These are phyloP conservation scores for Phaffomyces antillensis DNA, from an alignment of 805 yeast genomes.

Conservation along the genomic window DNA sequence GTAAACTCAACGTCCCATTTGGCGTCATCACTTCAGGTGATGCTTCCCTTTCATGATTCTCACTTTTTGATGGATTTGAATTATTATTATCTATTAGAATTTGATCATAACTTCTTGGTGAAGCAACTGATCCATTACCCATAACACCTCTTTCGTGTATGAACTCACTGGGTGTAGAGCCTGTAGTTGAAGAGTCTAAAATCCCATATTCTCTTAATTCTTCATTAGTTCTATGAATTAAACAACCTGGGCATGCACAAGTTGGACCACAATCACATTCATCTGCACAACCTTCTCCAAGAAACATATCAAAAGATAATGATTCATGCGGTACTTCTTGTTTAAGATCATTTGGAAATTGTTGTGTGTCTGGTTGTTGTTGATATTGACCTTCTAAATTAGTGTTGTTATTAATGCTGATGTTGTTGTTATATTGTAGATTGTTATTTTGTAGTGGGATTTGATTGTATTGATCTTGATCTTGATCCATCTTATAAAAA, in stretches of 20 bases:
- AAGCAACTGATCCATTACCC: not conserved
- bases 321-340: not conserved
- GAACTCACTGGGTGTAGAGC: constrained; percentile 12
- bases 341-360: not conserved
- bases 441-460: too few species aligned
- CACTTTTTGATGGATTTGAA: too few species aligned
- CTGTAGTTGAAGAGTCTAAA: constrained; percentile 13
- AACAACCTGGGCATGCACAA: constrained; percentile 22
- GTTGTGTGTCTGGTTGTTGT: not conserved
- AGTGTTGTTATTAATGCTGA: too few species aligned
- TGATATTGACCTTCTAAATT: not conserved
- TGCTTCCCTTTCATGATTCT: not conserved
- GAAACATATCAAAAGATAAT: constrained; percentile 15
- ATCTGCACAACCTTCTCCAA: constrained; percentile 18
- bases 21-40: not conserved
- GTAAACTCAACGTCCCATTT: not conserved
- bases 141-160: not conserved
- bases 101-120: not conserved
- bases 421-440: not conserved
- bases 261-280: constrained; percentile 22
- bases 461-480: not conserved
- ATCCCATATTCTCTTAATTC: constrained; percentile 20
- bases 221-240: constrained; percentile 22
- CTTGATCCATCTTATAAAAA: not conserved
- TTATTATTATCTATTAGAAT: too few species aligned